Evolutionary conservation across 2,329 filamentous ascomycete species (phyloP).

Genomic region (Sporothrix variecibatus): DNA sequence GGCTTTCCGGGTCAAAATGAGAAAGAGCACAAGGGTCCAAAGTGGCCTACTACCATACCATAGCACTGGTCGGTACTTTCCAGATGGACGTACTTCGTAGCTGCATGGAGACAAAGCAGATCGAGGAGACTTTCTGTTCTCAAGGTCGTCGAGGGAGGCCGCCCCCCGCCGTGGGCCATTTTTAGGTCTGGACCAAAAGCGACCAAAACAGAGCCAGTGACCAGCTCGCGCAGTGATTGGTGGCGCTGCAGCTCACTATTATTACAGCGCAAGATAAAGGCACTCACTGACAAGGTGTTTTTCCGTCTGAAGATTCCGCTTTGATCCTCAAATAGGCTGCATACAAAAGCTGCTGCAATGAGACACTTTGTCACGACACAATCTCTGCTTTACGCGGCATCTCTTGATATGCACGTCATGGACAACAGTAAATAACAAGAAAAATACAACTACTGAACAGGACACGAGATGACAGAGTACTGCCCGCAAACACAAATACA

Average conservation of each 20-base stretch:
- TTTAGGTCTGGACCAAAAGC: background rate
- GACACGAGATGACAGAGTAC: background rate
- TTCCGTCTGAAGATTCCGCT: background rate
- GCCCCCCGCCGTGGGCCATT: conserved; percentile 3
- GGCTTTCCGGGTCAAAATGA: background rate
- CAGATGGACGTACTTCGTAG: background rate
- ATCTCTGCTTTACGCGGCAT: background rate
- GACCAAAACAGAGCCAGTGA: background rate
- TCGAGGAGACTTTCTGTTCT: background rate
- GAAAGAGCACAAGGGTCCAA: background rate
- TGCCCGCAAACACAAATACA: background rate
- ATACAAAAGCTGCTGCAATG: background rate
- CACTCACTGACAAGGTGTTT: background rate
- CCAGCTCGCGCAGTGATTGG: background rate
- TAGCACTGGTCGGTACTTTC: background rate
- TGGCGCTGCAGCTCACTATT: background rate
- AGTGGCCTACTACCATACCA: too few relatives aligned
- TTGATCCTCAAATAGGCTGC: background rate
- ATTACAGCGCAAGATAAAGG: background rate
- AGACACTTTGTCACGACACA: background rate
- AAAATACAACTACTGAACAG: too few relatives aligned
- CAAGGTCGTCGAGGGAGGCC: background rate
- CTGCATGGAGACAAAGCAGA: background rate
- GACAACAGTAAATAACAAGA: background rate
- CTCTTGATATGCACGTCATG: background rate